A percentile compares a stretch with the other conserved stretches of the same genome.
Evolutionary conservation across 2,329 filamentous ascomycete genomes (phyloP).

Genomic region (Ceratocystis papillata): DNA sequence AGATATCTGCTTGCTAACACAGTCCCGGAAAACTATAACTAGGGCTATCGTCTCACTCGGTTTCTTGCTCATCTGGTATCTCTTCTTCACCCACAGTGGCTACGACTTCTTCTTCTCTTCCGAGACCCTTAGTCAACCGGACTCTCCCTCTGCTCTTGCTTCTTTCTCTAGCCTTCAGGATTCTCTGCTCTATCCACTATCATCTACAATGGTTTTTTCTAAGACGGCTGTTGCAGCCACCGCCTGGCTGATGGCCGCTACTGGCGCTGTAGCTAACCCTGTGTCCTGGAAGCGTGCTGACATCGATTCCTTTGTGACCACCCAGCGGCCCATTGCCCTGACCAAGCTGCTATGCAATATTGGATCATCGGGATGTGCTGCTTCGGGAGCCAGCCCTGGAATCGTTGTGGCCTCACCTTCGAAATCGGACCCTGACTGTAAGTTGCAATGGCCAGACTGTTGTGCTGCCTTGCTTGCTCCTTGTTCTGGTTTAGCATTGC

Average conservation of each 20-base stretch:
- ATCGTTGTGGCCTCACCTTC: constrained; percentile 49
- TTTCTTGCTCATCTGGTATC: constrained; percentile 17
- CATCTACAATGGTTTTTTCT: constrained; percentile 22
- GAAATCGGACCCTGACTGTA: constrained; percentile 45
- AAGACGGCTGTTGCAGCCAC: constrained; percentile 22
- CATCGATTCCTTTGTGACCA: constrained; percentile 43
- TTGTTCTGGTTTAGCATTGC: not conserved
- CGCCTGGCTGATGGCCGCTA: constrained; percentile 23
- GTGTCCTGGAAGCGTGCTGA: constrained; percentile 18
- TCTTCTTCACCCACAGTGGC: constrained; percentile 19
- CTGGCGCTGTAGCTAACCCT: constrained; percentile 21
- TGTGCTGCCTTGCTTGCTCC: not conserved
- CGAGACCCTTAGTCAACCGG: constrained; percentile 19
- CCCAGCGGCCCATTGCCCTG: constrained; percentile 43
- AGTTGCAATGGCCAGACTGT: constrained; percentile 27
- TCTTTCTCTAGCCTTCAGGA: constrained; percentile 3
- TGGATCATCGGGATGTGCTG: constrained; percentile 43
- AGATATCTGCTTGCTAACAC: constrained; percentile 11
- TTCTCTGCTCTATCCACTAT: constrained; percentile 13
- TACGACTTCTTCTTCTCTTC: constrained; percentile 20
- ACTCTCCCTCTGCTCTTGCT: not conserved
- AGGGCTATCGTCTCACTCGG: constrained; percentile 19
- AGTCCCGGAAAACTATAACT: constrained; percentile 22
- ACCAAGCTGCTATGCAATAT: constrained; percentile 49
- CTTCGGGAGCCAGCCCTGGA: constrained; percentile 39